These are phyloP conservation scores for Tuber umbilicatum DNA, from an alignment of 495 filamentous ascomycete genomes.

Conservation along the genomic window DNA sequence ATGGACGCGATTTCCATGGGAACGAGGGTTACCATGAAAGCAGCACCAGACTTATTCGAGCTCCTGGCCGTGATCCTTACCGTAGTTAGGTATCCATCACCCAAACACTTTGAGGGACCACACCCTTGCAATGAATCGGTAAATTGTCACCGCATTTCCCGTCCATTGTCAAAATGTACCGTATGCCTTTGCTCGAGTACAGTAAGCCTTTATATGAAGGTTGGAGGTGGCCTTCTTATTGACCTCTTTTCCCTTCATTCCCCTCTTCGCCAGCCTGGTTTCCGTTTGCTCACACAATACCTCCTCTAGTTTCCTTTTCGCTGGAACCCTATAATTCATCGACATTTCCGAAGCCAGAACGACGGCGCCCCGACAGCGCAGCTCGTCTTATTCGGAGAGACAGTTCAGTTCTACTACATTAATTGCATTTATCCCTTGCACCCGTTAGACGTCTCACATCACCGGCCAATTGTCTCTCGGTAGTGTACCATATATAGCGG, in stretches of 20 bases:
- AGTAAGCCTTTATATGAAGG: conserved; percentile 32
- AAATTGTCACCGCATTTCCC: conserved; percentile 18
- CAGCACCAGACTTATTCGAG: conserved; percentile 33
- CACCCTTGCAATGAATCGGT: conserved; percentile 27
- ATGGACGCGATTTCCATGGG: conserved; percentile 25
- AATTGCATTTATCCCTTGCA: conserved; percentile 5
- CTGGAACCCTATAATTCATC: conserved; percentile 3
- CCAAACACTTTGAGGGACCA: conserved; percentile 20
- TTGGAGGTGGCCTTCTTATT: conserved; percentile 20
- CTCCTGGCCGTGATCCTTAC: conserved; percentile 24
- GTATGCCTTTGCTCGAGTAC: conserved; percentile 21
- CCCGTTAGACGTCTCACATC: conserved; percentile 9
- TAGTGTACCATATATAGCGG: conserved; percentile 6
- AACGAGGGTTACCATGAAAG: conserved; percentile 25
- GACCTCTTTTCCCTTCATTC: conserved; percentile 23
- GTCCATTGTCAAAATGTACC: conserved; percentile 17
- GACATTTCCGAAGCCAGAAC: conserved; percentile 20
- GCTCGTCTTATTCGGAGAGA: neutral
- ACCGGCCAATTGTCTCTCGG: neutral
- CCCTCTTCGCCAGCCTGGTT: conserved; percentile 11
- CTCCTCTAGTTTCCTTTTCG: conserved; percentile 7
- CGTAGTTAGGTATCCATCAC: conserved; percentile 17
- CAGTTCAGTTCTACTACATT: conserved; percentile 1
- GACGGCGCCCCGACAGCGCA: neutral
- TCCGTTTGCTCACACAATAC: conserved; percentile 2